These are phyloP conservation scores for Malassezia sp. DNA, from an alignment of 1,284 basidiomycete species.

Conservation along the genomic window DNA sequence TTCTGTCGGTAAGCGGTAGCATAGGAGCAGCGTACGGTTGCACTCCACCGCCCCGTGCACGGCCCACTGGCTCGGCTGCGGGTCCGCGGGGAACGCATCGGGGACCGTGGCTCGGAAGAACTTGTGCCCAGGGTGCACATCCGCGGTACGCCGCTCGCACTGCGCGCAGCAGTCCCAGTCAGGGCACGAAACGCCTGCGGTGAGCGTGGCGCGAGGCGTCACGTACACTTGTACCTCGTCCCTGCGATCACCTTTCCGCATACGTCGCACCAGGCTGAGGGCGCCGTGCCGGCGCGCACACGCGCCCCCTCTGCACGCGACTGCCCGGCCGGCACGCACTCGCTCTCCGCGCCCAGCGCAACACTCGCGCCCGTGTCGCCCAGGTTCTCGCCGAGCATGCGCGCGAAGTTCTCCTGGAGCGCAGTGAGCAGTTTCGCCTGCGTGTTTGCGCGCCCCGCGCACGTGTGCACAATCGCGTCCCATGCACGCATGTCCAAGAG, in stretches of 20 bases:
- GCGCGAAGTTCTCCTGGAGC: too few species aligned
- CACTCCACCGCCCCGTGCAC: constrained; percentile 17
- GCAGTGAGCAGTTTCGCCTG: too few species aligned
- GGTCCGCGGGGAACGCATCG: constrained; percentile 3
- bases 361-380: too few species aligned
- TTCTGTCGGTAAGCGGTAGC: neutral
- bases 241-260: neutral
- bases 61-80: neutral
- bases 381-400: too few species aligned
- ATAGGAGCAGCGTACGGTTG: constrained; percentile 10
- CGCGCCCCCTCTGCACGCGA: neutral
- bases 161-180: constrained; percentile 21
- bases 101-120: constrained; percentile 8
- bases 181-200: constrained; percentile 20
- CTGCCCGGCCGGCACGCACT: too few species aligned
- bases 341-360: too few species aligned
- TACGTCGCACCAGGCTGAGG: neutral
- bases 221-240: neutral
- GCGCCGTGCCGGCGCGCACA: neutral
- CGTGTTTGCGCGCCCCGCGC: too few species aligned
- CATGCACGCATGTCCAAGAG: too few species aligned
- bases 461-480: too few species aligned
- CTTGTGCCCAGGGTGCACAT: constrained; percentile 19
- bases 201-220: too few species aligned
- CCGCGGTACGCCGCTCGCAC: constrained; percentile 3